These are phyloP conservation scores for Fusarium subtropicale DNA, from an alignment of 2,329 filamentous ascomycete genomes.

Conservation along the genomic window DNA sequence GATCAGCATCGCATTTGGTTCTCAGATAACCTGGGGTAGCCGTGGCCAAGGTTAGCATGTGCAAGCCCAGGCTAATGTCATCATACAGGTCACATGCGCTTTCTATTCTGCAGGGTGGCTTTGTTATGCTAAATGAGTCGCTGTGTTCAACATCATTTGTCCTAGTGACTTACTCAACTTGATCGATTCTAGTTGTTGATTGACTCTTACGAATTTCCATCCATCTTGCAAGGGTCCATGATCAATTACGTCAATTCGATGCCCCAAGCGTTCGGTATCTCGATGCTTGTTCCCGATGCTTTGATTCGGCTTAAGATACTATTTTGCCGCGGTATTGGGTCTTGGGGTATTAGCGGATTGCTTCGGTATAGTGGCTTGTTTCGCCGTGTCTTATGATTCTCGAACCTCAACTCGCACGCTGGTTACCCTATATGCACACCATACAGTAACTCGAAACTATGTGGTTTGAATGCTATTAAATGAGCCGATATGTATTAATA, in stretches of 20 bases:
- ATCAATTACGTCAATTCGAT: slow-evolving; percentile 39
- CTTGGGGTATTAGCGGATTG: slow-evolving; percentile 41
- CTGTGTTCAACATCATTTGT: neutral
- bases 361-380: slow-evolving; percentile 41
- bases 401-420: neutral
- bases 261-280: slow-evolving; percentile 40
- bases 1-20: slow-evolving; percentile 10
- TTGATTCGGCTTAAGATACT: slow-evolving; percentile 38
- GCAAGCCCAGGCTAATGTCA: slow-evolving; percentile 19
- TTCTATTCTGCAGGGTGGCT: neutral
- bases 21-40: slow-evolving; percentile 32
- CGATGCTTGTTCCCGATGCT: slow-evolving; percentile 32
- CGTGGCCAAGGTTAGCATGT: slow-evolving; percentile 31
- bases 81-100: slow-evolving; percentile 21
- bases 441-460: neutral
- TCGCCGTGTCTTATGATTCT: neutral
- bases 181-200: neutral
- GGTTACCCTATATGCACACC: neutral
- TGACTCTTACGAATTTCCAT: neutral
- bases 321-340: slow-evolving; percentile 33
- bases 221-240: slow-evolving; percentile 4
- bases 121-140: neutral
- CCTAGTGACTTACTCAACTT: neutral
- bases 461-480: neutral
- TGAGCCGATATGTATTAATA: neutral